Evolutionary conservation across 148 eudicot species (phyloP).

Genomic region (Rheum nobile): DNA sequence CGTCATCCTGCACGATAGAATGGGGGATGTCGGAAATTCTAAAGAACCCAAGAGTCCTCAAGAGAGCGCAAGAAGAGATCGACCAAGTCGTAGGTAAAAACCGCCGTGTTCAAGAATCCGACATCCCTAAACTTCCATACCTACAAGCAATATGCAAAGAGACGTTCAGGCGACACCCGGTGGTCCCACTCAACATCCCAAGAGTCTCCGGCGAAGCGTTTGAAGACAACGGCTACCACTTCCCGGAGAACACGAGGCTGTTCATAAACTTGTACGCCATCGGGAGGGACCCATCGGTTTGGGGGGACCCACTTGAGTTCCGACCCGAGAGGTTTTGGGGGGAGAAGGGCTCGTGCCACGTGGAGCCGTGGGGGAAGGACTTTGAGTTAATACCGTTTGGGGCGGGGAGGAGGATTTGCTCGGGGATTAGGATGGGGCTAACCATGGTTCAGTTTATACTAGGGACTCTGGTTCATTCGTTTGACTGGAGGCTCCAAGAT

Average conservation of each 20-base stretch:
- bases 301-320: constrained; percentile 25
- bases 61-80: constrained; percentile 17
- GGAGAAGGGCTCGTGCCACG: neutral
- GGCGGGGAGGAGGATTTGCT: constrained; percentile 35
- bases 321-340: constrained; percentile 28
- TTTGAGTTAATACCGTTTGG: constrained; percentile 34
- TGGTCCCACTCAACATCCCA: constrained; percentile 23
- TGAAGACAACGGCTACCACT: constrained; percentile 19
- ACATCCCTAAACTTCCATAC: constrained; percentile 24
- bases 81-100: constrained; percentile 15
- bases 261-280: constrained; percentile 29
- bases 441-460: constrained; percentile 19
- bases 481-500: constrained; percentile 24
- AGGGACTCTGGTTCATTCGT: constrained; percentile 26
- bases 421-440: constrained; percentile 25
- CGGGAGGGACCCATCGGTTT: constrained; percentile 24
- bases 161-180: constrained; percentile 27
- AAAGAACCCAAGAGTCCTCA: constrained; percentile 15
- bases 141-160: constrained; percentile 29
- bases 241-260: constrained; percentile 23
- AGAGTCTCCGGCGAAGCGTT: constrained; percentile 12
- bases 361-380: constrained; percentile 20
- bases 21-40: constrained; percentile 32
- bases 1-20: constrained; percentile 27
- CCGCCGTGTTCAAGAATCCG: constrained; percentile 23